Base-by-base conservation (phyloP, 306 rosid species). In the Prunus mongolica region DNA sequence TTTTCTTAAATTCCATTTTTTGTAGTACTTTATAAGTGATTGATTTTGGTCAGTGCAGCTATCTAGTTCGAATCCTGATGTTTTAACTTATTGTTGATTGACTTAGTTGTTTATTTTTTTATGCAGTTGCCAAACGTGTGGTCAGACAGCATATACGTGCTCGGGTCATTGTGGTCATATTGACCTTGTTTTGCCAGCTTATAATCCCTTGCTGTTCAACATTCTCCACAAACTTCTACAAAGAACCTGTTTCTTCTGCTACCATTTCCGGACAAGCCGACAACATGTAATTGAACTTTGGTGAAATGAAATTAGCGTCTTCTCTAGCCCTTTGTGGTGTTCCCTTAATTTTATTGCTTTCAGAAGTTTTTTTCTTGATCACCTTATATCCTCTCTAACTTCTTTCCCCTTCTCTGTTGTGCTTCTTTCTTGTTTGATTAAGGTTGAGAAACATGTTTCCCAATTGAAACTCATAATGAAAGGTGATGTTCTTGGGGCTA, bases 121-220 rank as follows among this genome's bases (percentile, higher is more conserved):
- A 70, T 86, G 96, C 88, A 95, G 98, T 74, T 95, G 98, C 75
- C 81, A 71, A 78, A 72, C 93, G 13, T 92, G 97, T 78, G 93
- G 89, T 27, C 91, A 90, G 79, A 71, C 73, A 27, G 65, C 86
- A 60, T 74, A 57, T 63, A 62, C 52, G 45, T 92, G 98, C 71
- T 89, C 88, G 0, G 98, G 98, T 62, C 98, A 95, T 87, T 95
- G 83, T 75, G 98, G 98, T 62, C 97, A 87, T 76, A 84, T 95
- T 69, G 98, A 92, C 27, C 91, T 95, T 2, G 85, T 88, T 78
- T 77, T 77, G 20, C 87, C 96, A 0, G 76, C 77, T n/a, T 92
- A 90, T 83, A 95, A 92, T 71, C 98, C 98, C 32, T 66, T 92
- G 88, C 81, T 92, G 77, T 88, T 92, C 86, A 74, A 66, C 57